Evolutionary conservation across 352 stramenopile species (phyloP), one percentile per base, ranked within the genome.

Genomic region (Elongisporangium anandrum): DNA sequence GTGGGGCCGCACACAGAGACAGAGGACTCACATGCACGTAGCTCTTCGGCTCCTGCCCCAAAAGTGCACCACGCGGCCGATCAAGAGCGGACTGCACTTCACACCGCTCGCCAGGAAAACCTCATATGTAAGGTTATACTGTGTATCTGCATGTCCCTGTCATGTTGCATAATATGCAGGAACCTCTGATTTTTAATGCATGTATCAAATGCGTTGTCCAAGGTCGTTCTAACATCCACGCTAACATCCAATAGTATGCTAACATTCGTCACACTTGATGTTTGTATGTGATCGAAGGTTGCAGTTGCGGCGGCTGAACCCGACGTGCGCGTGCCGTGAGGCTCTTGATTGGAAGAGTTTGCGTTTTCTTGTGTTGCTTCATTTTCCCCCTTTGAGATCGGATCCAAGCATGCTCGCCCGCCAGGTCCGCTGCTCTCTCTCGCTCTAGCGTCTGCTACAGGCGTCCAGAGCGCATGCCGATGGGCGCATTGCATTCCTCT

Each of bases 361-460:
- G 29, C 29, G 29, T 9, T 41, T 41, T 34, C 24, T 34, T 41
- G 29, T 15, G 29, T 41, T 41, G 5, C 29, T 15, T 41, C 29
- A 41, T 41, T 41, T 41, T 41, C 29, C 29, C 29, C 24, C 29
- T 13, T 41, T 41, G 29, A 41, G 29, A 41, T n/a, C n/a, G n/a
- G n/a, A n/a, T 41, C 29, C 29, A 41, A 62, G 24, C 16, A 80
- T 80, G 72, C 63, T 80, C 22, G 63, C 69, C 41, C 66, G 68
- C 34, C 72, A 77, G 65, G 65, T 79, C 63, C 53, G 41, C 12
- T 16, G 19, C 45, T 20, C 39, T 20, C 2, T 48, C 26, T 21
- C 12, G 5, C 21, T 5, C 10, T 23, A 15, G 13, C 20, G 13
- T 20, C 47, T 0, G 10, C 1, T 2, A 6, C 9, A 41, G 29